Evolutionary conservation across 1,139 yeast species (phyloP).

Genomic region (Kodamaea plutei): DNA sequence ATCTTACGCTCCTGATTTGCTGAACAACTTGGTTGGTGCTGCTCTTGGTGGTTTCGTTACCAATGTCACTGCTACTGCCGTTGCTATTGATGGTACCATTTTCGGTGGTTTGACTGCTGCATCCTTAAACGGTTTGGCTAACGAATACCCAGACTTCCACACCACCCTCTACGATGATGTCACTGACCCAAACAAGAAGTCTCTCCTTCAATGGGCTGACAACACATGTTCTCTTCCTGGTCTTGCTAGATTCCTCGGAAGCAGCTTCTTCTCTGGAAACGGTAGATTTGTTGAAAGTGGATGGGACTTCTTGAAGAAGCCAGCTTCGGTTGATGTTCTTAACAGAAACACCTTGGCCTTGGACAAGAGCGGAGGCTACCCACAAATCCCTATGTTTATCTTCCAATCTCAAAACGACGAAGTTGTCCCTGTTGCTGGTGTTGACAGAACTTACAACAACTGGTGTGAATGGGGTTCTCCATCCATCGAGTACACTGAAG

Average conservation of each 20-base stretch:
- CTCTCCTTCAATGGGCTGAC: constrained; percentile 4
- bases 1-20: constrained; percentile 18
- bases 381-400: constrained; percentile 31
- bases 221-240: constrained; percentile 7
- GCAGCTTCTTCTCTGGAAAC: constrained; percentile 17
- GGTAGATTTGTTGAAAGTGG: constrained; percentile 13
- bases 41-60: constrained; percentile 17
- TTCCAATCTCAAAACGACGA: constrained; percentile 30
- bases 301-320: constrained; percentile 16
- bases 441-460: constrained; percentile 21
- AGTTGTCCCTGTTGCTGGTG: constrained; percentile 25
- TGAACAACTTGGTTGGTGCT: constrained; percentile 13
- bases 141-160: constrained; percentile 23
- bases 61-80: constrained; percentile 20
- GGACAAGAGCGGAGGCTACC: constrained; percentile 18
- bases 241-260: constrained; percentile 10
- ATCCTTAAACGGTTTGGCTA: constrained; percentile 24
- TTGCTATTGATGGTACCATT: constrained; percentile 20
- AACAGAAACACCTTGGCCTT: constrained; percentile 19
- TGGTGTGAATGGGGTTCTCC: constrained; percentile 30
- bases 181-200: constrained; percentile 1
- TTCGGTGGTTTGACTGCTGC: constrained; percentile 26
- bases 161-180: constrained; percentile 7
- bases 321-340: constrained; percentile 14
- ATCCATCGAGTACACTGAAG: constrained; percentile 7